Evolutionary conservation across 2,329 filamentous ascomycete genomes (phyloP), one percentile per base, ranked within the genome.

Genomic region (Venturia aucupariae): DNA sequence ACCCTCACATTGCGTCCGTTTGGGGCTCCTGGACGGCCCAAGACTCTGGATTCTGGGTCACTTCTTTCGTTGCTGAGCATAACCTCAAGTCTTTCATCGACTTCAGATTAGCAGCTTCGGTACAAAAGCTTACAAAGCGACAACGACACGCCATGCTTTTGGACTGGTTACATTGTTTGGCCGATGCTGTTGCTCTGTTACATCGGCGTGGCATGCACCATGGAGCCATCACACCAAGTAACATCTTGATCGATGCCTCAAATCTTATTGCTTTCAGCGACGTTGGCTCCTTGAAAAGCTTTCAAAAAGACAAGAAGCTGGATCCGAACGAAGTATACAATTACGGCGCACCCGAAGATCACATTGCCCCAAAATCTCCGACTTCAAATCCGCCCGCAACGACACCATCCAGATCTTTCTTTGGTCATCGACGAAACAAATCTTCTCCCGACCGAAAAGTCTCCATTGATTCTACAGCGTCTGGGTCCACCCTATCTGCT

Each of bases 151-250:
- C 79, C 57, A 76, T 88, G 19, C 72, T 90, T 5, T 78, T 90
- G 71, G 86, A 89, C 72, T 92, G 89, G 89, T 83, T 91, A 70
- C 85, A 89, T 70, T 92, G 89, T 71, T 79, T 92, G 4, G 80
- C 82, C 48, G 86, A 90, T 71, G 86, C 87, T 1, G 71, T 91
- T 19, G 84, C 86, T 63, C 88, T 83, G 67, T 75, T 92, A 2
- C 89, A 92, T 71, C 81, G 80, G 67, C 81, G 81, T 60, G 84
- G 85, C 1, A 80, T 84, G 30, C 82, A 83, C 2, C 88, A 92
- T 69, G 82, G 83, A 27, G 85, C 84, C 60, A 90, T 92, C 71
- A 85, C 84, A 66, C 89, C 88, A 1, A 87, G 87, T 0, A 88
- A 87, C 11, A 81, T 92, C 30, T 80, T 89, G 69, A 83, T 91